Conservation (phyloP, 768 basidiomycete genomes). For the Phylloporus sp. region DNA sequence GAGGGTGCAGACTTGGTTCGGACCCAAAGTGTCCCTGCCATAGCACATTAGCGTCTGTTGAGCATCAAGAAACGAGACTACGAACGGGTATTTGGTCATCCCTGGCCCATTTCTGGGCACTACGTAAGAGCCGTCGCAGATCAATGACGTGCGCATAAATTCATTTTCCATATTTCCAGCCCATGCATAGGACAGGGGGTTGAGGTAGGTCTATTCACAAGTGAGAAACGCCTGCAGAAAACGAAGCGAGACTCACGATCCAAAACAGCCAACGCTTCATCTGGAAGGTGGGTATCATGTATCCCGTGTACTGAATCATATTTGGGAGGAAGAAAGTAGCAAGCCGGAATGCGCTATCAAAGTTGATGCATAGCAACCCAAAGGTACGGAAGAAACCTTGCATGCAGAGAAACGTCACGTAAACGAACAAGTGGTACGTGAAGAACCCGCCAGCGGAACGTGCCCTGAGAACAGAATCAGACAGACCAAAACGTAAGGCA, state of each 20-base stretch:
- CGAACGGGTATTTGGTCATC: conserved; percentile 59
- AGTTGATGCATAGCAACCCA: conserved; percentile 53
- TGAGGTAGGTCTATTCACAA: conserved; percentile 58
- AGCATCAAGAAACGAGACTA: conserved; percentile 3
- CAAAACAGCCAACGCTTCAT: conserved; percentile 87
- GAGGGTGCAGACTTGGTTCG: conserved; percentile 77
- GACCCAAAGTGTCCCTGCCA: conserved; percentile 45
- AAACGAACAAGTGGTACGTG: conserved; percentile 64
- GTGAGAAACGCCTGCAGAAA: conserved; percentile 4
- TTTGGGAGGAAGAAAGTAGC: conserved; percentile 72
- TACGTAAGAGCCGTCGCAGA: conserved; percentile 62
- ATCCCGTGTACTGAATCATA: conserved; percentile 69
- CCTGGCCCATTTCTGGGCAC: conserved; percentile 62
- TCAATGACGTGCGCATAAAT: conserved; percentile 62
- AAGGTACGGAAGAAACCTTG: conserved; percentile 83
- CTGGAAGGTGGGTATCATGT: conserved; percentile 59
- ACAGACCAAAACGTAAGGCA: conserved; percentile 18
- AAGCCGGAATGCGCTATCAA: conserved; percentile 50
- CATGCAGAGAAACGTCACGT: conserved; percentile 65
- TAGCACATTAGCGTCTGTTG: conserved; percentile 10
- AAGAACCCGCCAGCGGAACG: conserved; percentile 43
- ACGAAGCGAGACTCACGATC: conserved; percentile 49
- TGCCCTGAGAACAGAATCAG: conserved; percentile 16
- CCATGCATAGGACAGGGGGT: conserved; percentile 77
- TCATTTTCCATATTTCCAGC: conserved; percentile 83